Base-by-base conservation (phyloP, 1,284 basidiomycete species). In the Afroboletus lepidellus region DNA sequence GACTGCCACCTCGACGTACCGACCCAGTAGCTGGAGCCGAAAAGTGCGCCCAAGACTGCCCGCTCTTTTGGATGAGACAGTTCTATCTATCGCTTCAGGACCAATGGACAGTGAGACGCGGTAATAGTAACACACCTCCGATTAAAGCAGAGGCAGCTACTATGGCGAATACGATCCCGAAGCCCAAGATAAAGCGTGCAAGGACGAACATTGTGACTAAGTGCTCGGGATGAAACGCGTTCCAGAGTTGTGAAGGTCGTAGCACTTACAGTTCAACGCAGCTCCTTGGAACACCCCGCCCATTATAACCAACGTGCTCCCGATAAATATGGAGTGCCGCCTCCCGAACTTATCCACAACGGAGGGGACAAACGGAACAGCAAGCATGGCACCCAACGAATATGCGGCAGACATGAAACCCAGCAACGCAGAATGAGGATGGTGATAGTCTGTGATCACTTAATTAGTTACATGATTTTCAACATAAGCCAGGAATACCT, bases 371-470 rank as follows among this genome's bases (percentile, higher is more conserved):
- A 56, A 41, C 2, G 55, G 54, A 18, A 41, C 21, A 7, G 49
- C 46, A 43, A 18, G 29, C 18, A 57, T 7, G 9, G 46, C 24
- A 36, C 55, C 55, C 5, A 57, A 29, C 3, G 55, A 25, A 29
- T 57, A 57, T 7, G 20, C 7, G 34, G 34, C 18, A 30, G 29
- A 18, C 33, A 34, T 6, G 2, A 34, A 16, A 34, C 54, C 56
- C 23, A 61, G 18, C n/a, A 29, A 48, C 8, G 51, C 21, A 24
- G 59, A 59, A 44, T 15, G 59, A 41, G 58, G 58, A 42, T 61
- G 36, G n/a, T 53, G 23, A 25, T 20, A 60, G n/a, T 59, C 57
- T 60, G 39, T 2, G n/a, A 33, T 4, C 32, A 13, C 9, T 30
- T 11, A 13, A 13, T 30, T 13, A 30, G n/a, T n/a, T 8, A 12